phyloP scores from a whole-genome alignment of 2,329 filamentous ascomycete species.

The Simplicillium aogashimaense region DNA sequence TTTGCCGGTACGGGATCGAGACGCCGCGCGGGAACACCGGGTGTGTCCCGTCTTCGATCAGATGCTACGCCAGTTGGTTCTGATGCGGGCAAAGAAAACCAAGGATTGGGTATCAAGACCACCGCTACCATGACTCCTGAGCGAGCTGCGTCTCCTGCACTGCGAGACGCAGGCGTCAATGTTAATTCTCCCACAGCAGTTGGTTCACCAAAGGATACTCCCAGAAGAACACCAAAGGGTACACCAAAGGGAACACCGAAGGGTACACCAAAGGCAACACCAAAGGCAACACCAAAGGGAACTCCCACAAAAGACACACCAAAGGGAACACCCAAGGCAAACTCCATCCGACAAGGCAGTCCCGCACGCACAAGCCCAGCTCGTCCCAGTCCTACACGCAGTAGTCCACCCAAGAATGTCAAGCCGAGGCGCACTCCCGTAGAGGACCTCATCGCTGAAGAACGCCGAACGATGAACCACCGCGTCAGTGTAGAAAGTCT shows the following conservation, averaged over 20 bases:
- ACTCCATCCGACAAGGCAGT: too few species aligned
- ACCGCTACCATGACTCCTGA: not conserved
- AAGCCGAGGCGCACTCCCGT: constrained; percentile 16
- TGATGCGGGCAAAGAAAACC: constrained; percentile 8
- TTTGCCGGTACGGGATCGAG: not conserved
- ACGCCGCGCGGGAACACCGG: not conserved
- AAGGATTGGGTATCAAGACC: not conserved
- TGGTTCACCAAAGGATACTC: too few species aligned
- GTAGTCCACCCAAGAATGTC: not conserved
- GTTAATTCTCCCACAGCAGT: too few species aligned
- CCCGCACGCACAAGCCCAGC: not conserved
- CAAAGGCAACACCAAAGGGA: too few species aligned
- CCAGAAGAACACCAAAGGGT: too few species aligned
- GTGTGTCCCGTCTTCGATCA: not conserved
- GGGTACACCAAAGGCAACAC: too few species aligned
- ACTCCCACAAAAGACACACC: too few species aligned
- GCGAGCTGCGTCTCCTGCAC: too few species aligned
- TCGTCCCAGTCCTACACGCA: not conserved
- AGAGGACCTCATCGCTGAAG: constrained; percentile 14
- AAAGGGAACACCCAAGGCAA: too few species aligned
- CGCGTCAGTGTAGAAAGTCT: constrained; percentile 27
- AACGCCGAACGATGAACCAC: constrained; percentile 8
- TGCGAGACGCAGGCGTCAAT: too few species aligned
- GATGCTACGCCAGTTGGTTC: not conserved
- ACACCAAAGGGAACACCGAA: too few species aligned